Evolutionary conservation across 2,329 filamentous ascomycete species (phyloP).

Genomic region (Penicillium rolfsii): DNA sequence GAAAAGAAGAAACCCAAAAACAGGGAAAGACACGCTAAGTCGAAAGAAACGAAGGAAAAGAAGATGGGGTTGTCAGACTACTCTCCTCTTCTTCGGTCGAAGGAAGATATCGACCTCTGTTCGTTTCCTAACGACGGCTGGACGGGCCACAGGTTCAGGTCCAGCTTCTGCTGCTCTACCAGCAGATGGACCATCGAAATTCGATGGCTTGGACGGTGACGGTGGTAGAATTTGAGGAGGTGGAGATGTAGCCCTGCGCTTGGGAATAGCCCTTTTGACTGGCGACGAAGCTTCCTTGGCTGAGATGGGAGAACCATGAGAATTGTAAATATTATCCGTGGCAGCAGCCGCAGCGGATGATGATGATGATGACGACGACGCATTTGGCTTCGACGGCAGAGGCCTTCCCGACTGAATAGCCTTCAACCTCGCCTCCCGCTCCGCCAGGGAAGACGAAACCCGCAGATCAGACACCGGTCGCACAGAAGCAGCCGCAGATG

Average conservation of each 20-base stretch:
- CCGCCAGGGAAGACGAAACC: conserved; percentile 16
- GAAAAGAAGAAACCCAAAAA: neutral
- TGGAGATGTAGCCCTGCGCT: conserved; percentile 21
- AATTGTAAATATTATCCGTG: neutral
- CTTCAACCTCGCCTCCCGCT: conserved; percentile 22
- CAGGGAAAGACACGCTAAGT: neutral
- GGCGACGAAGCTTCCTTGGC: conserved; percentile 10
- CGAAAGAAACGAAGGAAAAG: neutral
- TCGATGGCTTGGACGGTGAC: neutral
- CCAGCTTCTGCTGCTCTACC: neutral
- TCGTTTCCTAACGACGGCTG: conserved; percentile 34
- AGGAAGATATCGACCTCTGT: conserved; percentile 38
- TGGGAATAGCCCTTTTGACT: conserved; percentile 9
- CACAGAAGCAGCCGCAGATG: neutral
- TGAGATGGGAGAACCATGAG: neutral
- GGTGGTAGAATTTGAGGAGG: conserved; percentile 6
- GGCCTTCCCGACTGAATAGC: conserved; percentile 35
- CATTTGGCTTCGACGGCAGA: conserved; percentile 2
- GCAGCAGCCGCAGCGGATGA: neutral
- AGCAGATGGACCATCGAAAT: neutral
- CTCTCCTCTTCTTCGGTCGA: conserved; percentile 33
- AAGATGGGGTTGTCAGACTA: neutral
- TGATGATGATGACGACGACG: neutral
- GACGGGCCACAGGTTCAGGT: conserved; percentile 21
- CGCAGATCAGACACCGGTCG: neutral